Conservation (phyloP, 441 rosid genomes). For the California macrophylla region DNA sequence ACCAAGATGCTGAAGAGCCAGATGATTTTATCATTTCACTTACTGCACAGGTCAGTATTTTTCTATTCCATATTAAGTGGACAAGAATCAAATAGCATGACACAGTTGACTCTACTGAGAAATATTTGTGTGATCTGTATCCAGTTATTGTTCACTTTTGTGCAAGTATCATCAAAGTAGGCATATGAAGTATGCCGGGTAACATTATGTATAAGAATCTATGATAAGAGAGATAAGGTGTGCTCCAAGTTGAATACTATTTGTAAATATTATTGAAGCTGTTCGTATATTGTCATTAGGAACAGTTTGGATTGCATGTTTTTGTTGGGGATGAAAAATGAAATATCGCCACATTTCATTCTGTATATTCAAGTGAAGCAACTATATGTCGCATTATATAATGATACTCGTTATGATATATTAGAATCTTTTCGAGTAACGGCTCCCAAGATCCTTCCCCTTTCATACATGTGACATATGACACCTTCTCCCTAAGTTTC, state of each 20-base stretch:
- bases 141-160: not conserved
- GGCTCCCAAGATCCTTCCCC: not conserved
- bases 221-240: not conserved
- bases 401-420: not conserved
- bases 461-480: too few species aligned
- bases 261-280: not conserved
- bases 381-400: not conserved
- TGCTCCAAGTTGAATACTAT: not conserved
- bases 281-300: not conserved
- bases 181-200: not conserved
- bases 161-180: not conserved
- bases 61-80: not conserved
- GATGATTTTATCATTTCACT: constrained; percentile 88
- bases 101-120: not conserved
- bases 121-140: not conserved
- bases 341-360: not conserved
- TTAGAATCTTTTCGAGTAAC: not conserved
- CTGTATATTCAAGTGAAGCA: not conserved
- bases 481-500: not conserved
- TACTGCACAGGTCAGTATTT: constrained; percentile 61
- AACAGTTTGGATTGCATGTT: not conserved
- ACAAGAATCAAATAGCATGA: not conserved
- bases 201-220: not conserved
- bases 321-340: not conserved
- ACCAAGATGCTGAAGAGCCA: constrained; percentile 96